A percentile compares a stretch with the other conserved stretches of the same genome.
Evolutionary conservation across 257 asterid genomes (phyloP).

Genomic region (Forsythia suspensa): DNA sequence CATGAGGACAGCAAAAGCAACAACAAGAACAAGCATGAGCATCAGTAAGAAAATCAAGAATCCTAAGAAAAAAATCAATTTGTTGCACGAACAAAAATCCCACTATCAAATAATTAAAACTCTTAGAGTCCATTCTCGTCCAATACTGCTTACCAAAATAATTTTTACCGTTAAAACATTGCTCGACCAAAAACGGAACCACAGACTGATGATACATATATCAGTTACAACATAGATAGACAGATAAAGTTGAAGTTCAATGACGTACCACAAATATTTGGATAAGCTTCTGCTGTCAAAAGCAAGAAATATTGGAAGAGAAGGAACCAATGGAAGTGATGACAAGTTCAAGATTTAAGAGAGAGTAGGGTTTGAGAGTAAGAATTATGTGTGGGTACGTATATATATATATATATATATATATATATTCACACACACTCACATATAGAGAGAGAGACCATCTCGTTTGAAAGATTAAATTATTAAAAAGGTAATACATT

Average conservation of each 20-base stretch:
- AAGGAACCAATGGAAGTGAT: not conserved
- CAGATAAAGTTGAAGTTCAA: not conserved
- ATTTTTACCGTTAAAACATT: not conserved
- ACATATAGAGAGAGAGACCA: conserved; percentile 16
- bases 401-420: not conserved
- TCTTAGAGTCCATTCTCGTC: not conserved
- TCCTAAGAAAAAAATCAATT: not conserved
- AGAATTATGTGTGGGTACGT: not conserved
- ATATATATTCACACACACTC: not conserved
- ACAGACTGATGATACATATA: not conserved
- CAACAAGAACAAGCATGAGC: conserved; percentile 22
- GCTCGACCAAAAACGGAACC: not conserved
- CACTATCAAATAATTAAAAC: not conserved
- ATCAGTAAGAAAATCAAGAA: not conserved
- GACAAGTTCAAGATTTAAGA: conserved; percentile 16
- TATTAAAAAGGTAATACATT: not conserved
- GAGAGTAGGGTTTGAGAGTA: conserved; percentile 31
- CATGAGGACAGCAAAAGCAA: conserved; percentile 30
- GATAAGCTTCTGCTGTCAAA: not conserved
- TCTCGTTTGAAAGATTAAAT: conserved; percentile 1
- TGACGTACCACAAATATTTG: not conserved
- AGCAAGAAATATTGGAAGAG: not conserved
- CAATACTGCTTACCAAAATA: not conserved
- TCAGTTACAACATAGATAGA: not conserved
- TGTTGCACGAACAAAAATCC: not conserved